Evolutionary conservation across 129 eudicot genomes (phyloP).

Genomic region (Pseudognaphalium luteoalbum): DNA sequence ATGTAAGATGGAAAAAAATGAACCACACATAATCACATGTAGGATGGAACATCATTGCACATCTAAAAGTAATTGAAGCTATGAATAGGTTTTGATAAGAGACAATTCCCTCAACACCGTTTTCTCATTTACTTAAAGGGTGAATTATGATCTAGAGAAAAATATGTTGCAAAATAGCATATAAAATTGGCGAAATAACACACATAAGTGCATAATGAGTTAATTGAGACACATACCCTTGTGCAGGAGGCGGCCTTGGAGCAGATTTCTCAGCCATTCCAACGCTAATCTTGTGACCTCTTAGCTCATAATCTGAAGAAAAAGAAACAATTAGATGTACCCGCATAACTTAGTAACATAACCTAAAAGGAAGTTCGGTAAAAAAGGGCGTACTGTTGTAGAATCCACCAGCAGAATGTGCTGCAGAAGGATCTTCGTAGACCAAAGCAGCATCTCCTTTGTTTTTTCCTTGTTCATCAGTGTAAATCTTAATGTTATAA

Average conservation of each 20-base stretch:
- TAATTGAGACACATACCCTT: constrained; percentile 54
- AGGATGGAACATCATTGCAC: background rate
- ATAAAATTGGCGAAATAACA: background rate
- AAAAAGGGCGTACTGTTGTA: constrained; percentile 53
- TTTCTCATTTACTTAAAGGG: background rate
- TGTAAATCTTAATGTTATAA: constrained; percentile 85
- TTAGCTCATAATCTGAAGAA: constrained; percentile 65
- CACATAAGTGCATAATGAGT: background rate
- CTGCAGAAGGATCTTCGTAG: constrained; percentile 99
- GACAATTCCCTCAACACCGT: background rate
- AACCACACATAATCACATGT: background rate
- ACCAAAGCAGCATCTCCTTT: constrained; percentile 92
- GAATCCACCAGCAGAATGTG: constrained; percentile 96
- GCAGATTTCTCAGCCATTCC: constrained; percentile 98
- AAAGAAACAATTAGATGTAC: background rate
- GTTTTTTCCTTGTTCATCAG: constrained; percentile 84
- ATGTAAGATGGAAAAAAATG: background rate
- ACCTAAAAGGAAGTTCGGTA: background rate
- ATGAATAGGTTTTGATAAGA: background rate
- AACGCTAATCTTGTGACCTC: constrained; percentile 83
- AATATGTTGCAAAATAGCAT: background rate
- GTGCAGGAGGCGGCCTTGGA: constrained; percentile 71
- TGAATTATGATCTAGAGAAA: background rate
- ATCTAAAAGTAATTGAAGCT: background rate
- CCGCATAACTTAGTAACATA: background rate